These are phyloP conservation scores for Sporobolus alterniflorus DNA, from an alignment of 202 grass and related monocot species.

Conservation along the genomic window DNA sequence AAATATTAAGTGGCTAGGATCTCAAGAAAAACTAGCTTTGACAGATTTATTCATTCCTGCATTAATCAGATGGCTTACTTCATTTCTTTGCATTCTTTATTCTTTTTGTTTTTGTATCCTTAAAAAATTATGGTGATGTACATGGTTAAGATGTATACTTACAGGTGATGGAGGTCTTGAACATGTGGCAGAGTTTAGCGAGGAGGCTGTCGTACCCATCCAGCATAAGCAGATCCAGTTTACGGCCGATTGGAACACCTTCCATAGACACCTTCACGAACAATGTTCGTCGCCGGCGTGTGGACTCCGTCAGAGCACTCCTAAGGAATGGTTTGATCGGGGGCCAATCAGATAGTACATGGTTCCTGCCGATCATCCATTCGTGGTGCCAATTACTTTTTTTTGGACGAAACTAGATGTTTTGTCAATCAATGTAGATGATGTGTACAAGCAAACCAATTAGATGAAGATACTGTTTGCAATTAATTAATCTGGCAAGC, in stretches of 20 bases:
- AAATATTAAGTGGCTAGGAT: background rate
- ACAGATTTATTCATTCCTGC: constrained; percentile 10
- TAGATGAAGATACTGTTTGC: constrained; percentile 24
- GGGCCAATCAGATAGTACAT: constrained; percentile 49
- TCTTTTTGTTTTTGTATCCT: background rate
- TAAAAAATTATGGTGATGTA: background rate
- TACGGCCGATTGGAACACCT: constrained; percentile 71
- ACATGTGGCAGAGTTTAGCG: constrained; percentile 64
- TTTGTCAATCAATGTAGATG: constrained; percentile 20
- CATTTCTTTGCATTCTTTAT: background rate
- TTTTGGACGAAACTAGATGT: background rate
- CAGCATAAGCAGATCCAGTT: constrained; percentile 59
- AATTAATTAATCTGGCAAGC: constrained; percentile 17
- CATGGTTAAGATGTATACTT: constrained; percentile 34
- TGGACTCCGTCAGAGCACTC: constrained; percentile 45
- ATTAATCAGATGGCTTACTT: background rate
- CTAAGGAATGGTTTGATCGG: constrained; percentile 78
- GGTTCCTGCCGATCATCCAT: constrained; percentile 39
- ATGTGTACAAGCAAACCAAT: constrained; percentile 31
- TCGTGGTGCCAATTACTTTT: background rate
- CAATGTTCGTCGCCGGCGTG: constrained; percentile 22
- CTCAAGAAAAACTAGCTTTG: background rate
- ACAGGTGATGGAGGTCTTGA: constrained; percentile 62
- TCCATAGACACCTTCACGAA: constrained; percentile 90
- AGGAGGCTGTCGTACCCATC: constrained; percentile 58